A percentile compares a stretch with the other conserved stretches of the same genome.
Evolutionary conservation across 2,329 filamentous ascomycete genomes (phyloP).

Genomic region (Monosporascus sp.): DNA sequence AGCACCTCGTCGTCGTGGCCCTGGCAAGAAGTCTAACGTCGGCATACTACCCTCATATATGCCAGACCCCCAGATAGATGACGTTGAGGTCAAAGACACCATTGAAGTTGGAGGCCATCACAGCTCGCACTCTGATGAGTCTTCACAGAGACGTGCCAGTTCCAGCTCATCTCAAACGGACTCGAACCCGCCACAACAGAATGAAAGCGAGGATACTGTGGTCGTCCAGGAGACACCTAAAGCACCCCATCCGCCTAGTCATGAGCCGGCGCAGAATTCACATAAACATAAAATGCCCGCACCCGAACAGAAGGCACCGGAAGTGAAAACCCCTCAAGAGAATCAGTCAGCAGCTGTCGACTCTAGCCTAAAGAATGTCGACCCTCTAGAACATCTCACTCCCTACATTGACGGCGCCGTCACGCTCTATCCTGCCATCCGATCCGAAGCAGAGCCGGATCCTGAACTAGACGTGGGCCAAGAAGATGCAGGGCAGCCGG

Average conservation of each 20-base stretch:
- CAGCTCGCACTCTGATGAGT: constrained; percentile 26
- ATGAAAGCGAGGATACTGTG: background rate
- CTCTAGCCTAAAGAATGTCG: constrained; percentile 2
- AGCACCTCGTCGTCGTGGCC: constrained; percentile 17
- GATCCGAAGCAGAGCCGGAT: constrained; percentile 5
- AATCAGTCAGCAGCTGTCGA: background rate
- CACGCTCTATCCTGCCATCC: constrained; percentile 18
- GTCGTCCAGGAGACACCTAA: background rate
- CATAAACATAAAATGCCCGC: background rate
- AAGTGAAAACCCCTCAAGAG: background rate
- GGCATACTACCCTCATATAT: constrained; percentile 21
- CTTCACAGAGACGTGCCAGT: constrained; percentile 26
- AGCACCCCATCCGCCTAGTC: background rate
- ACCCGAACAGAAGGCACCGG: background rate
- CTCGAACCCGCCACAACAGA: constrained; percentile 9
- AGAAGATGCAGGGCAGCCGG: constrained; percentile 16
- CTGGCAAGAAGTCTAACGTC: constrained; percentile 19
- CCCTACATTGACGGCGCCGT: constrained; percentile 21
- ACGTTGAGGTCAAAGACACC: constrained; percentile 50
- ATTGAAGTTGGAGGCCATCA: constrained; percentile 49
- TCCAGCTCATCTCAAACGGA: constrained; percentile 20
- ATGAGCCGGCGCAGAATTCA: background rate
- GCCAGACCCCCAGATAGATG: constrained; percentile 27
- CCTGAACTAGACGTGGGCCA: constrained; percentile 11
- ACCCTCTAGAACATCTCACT: constrained; percentile 20